Percentiles rank a stretch among this genome's conserved stretches.
phyloP scores from a whole-genome alignment of 192 early-diverging fungal genomes.

The Thamnidium elegans region DNA sequence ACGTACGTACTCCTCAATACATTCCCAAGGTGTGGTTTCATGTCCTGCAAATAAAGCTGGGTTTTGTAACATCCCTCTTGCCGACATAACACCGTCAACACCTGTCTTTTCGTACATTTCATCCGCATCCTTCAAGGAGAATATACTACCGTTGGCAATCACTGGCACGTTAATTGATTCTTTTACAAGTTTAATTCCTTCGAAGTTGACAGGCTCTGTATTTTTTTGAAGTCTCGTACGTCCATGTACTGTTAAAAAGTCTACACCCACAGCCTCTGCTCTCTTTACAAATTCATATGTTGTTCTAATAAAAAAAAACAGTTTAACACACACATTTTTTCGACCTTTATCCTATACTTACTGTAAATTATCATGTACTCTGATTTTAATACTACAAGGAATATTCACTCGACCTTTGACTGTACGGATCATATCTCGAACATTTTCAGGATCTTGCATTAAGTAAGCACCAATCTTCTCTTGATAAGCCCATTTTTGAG shows the following conservation, averaged over 20 bases:
- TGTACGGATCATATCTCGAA: constrained; percentile 86
- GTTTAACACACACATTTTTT: neutral
- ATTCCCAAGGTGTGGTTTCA: constrained; percentile 73
- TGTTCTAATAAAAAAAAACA: constrained; percentile 41
- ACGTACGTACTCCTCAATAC: constrained; percentile 72
- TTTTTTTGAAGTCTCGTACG: constrained; percentile 78
- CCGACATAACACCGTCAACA: constrained; percentile 90
- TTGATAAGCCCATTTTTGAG: constrained; percentile 92
- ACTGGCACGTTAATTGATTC: constrained; percentile 78
- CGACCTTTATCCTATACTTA: constrained; percentile 21
- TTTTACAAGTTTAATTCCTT: constrained; percentile 81
- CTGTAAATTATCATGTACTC: constrained; percentile 72
- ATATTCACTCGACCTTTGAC: constrained; percentile 64
- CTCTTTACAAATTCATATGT: constrained; percentile 85
- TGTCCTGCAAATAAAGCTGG: constrained; percentile 91
- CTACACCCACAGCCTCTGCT: constrained; percentile 83
- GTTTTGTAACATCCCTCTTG: constrained; percentile 86
- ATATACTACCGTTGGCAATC: constrained; percentile 87
- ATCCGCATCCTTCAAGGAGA: constrained; percentile 71
- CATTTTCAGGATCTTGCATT: constrained; percentile 84
- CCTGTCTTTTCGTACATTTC: constrained; percentile 71
- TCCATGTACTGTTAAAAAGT: constrained; percentile 90
- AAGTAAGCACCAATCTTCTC: constrained; percentile 85
- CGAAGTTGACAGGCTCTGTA: constrained; percentile 76
- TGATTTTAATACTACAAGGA: constrained; percentile 87